Percentiles rank a stretch among this genome's conserved stretches.
phyloP scores from a whole-genome alignment of 805 yeast species.

The Priceomyces carsonii region DNA sequence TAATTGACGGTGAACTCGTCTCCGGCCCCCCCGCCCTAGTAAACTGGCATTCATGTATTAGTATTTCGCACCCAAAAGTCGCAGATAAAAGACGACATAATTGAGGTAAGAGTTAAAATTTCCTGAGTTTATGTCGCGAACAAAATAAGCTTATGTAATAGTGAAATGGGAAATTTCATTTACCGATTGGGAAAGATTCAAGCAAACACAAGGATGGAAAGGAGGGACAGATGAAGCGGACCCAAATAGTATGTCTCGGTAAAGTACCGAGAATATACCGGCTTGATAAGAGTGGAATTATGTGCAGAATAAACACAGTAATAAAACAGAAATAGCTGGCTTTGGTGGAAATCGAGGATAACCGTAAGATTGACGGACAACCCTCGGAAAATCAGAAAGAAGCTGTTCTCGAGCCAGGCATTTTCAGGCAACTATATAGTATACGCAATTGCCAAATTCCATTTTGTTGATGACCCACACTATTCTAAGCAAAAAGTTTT shows the following conservation, averaged over 20 bases:
- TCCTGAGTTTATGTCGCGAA: too few relatives aligned
- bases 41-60: too few relatives aligned
- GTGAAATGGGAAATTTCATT: slow-evolving; percentile 7
- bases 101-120: too few relatives aligned
- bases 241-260: too few relatives aligned
- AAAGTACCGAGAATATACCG: neutral
- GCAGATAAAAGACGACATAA: too few relatives aligned
- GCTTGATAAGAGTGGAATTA: neutral
- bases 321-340: slow-evolving; percentile 1
- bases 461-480: slow-evolving; percentile 2
- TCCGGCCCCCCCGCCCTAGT: too few relatives aligned
- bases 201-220: too few relatives aligned
- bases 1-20: too few relatives aligned
- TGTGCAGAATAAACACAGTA: neutral
- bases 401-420: slow-evolving; percentile 5
- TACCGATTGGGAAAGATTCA: slow-evolving; percentile 8
- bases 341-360: neutral
- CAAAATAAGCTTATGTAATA: too few relatives aligned
- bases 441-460: slow-evolving; percentile 4
- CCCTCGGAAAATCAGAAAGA: slow-evolving; percentile 1
- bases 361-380: neutral
- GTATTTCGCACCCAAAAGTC: too few relatives aligned
- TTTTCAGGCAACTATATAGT: slow-evolving; percentile 1
- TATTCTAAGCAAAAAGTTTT: neutral
- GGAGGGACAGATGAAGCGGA: too few relatives aligned